Evolutionary conservation across 164 flowering plant genomes (phyloP).

Genomic region (Piper longum): DNA sequence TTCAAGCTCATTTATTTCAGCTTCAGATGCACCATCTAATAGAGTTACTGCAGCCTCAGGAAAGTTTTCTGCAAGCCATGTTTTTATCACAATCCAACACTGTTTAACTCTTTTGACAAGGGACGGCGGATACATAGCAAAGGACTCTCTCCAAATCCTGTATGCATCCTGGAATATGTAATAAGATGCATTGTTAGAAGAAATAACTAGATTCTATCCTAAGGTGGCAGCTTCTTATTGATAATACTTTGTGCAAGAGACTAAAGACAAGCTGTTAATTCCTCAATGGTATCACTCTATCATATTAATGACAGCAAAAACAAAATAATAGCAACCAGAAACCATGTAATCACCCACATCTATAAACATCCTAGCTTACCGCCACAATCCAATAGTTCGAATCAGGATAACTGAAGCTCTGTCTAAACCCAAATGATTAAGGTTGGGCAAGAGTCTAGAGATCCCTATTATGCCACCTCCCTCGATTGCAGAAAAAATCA

Average conservation of each 20-base stretch:
- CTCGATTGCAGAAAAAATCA: too few relatives aligned
- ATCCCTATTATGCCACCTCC: too few relatives aligned
- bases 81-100: slow-evolving; percentile 42
- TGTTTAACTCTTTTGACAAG: slow-evolving; percentile 43
- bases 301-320: too few relatives aligned
- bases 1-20: slow-evolving; percentile 45
- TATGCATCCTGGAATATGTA: slow-evolving; percentile 37
- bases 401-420: too few relatives aligned
- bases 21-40: slow-evolving; percentile 63
- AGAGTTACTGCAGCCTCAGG: slow-evolving; percentile 45
- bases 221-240: background rate
- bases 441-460: too few relatives aligned
- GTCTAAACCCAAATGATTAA: too few relatives aligned
- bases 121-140: slow-evolving; percentile 61
- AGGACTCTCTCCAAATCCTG: slow-evolving; percentile 52
- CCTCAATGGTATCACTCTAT: background rate
- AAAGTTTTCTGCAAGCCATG: slow-evolving; percentile 34
- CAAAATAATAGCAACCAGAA: too few relatives aligned
- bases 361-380: too few relatives aligned
- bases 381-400: too few relatives aligned
- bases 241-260: background rate
- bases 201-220: background rate
- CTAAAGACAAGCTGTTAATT: background rate
- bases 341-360: too few relatives aligned
- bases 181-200: background rate